A percentile compares a stretch with the other conserved stretches of the same genome.
Conservation (phyloP, 2,329 filamentous ascomycete species). For the Fusarium drepaniforme region DNA sequence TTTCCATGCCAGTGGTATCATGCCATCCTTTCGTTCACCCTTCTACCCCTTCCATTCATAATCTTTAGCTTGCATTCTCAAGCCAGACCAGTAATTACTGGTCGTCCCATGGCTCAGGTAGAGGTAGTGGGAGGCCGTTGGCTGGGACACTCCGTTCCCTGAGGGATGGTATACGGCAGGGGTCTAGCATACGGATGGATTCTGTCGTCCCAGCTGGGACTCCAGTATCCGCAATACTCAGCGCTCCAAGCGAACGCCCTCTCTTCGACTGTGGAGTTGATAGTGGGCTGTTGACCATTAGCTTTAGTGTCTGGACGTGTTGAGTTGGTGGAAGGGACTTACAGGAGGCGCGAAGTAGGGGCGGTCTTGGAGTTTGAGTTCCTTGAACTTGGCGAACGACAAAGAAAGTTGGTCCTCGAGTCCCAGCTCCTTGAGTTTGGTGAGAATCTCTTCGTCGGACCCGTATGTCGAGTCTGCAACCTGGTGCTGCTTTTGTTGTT, state of each 20-base stretch:
- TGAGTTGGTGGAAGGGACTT: neutral
- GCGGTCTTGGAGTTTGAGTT: neutral
- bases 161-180: neutral
- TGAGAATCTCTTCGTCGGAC: neutral
- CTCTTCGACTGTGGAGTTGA: neutral
- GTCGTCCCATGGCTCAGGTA: neutral
- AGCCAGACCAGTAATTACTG: neutral
- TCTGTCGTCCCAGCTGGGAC: neutral
- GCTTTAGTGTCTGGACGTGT: too few species aligned
- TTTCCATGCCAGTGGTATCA: neutral
- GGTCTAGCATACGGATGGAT: neutral
- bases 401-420: neutral
- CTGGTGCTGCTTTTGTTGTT: neutral
- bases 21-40: neutral
- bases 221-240: constrained; percentile 1
- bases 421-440: neutral
- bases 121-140: neutral
- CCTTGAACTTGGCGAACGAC: neutral
- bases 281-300: neutral
- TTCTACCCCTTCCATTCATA: neutral
- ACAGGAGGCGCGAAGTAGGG: neutral
- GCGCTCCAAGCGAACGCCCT: neutral
- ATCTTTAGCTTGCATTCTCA: neutral
- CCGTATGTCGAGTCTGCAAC: neutral
- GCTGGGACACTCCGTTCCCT: neutral